These are phyloP conservation scores for Sesbania bispinosa DNA, from an alignment of 306 rosid genomes.

Conservation along the genomic window DNA sequence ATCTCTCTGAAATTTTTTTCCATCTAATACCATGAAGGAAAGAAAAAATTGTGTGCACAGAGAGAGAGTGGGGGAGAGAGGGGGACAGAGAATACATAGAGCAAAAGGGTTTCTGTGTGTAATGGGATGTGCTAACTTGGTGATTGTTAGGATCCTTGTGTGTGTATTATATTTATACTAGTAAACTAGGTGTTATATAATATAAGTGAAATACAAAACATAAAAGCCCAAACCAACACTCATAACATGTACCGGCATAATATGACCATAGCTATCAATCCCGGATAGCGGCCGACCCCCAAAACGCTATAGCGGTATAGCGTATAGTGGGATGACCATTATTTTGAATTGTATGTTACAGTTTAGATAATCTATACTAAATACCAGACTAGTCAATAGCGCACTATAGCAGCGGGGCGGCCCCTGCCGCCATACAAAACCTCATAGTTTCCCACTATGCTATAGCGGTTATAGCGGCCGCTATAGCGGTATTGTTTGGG, in stretches of 20 bases:
- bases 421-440: no score
- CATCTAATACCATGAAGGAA: not conserved
- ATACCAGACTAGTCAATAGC: no score
- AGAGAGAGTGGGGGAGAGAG: not conserved
- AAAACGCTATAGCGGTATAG: no score
- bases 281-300: no score
- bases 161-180: not conserved
- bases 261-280: no score
- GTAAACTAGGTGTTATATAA: not conserved
- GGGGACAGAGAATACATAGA: not conserved
- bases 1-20: not conserved
- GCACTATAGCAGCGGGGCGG: no score
- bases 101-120: conserved; percentile 1
- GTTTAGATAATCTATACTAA: no score
- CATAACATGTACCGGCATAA: not conserved
- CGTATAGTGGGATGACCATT: no score
- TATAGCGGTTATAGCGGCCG: no score
- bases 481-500: no score
- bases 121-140: conserved; percentile 6
- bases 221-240: not conserved
- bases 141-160: not conserved
- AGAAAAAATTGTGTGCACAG: not conserved
- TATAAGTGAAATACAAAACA: not conserved
- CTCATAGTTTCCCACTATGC: no score
- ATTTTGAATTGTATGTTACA: no score